Evolutionary conservation across 441 rosid genomes (phyloP).

Genomic region (Erodium moschatum): DNA sequence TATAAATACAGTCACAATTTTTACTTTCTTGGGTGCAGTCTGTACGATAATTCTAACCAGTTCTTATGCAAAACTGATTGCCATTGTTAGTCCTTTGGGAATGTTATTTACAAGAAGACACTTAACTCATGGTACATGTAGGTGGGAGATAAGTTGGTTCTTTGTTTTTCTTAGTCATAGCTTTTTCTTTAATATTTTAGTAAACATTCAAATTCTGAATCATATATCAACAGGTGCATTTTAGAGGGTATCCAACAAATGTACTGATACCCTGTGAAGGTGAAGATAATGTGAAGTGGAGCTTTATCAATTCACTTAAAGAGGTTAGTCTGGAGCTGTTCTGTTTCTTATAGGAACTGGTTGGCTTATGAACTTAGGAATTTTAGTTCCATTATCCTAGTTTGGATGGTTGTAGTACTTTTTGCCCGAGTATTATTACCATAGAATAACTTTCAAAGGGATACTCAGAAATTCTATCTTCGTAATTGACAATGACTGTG

Average conservation of each 20-base stretch:
- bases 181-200: constrained; percentile 4
- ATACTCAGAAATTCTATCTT: neutral
- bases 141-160: neutral
- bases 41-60: neutral
- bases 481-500: neutral
- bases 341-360: neutral
- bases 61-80: neutral
- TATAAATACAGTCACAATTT: neutral
- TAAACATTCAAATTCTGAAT: constrained; percentile 14
- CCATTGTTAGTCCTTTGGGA: neutral
- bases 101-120: neutral
- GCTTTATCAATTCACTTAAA: constrained; percentile 80
- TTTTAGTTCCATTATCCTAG: neutral
- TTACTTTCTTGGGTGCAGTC: neutral
- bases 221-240: constrained; percentile 56
- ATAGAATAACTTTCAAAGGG: neutral
- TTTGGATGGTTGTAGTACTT: neutral
- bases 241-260: constrained; percentile 81
- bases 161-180: neutral
- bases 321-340: constrained; percentile 47
- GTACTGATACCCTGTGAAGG: constrained; percentile 79
- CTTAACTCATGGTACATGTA: neutral
- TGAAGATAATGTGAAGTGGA: constrained; percentile 89
- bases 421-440: neutral
- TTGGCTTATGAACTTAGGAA: neutral